A percentile compares a stretch with the other conserved stretches of the same genome.
These are phyloP conservation scores for Endoconidiophora laricicola DNA, from an alignment of 2,329 filamentous ascomycete species.

Conservation along the genomic window DNA sequence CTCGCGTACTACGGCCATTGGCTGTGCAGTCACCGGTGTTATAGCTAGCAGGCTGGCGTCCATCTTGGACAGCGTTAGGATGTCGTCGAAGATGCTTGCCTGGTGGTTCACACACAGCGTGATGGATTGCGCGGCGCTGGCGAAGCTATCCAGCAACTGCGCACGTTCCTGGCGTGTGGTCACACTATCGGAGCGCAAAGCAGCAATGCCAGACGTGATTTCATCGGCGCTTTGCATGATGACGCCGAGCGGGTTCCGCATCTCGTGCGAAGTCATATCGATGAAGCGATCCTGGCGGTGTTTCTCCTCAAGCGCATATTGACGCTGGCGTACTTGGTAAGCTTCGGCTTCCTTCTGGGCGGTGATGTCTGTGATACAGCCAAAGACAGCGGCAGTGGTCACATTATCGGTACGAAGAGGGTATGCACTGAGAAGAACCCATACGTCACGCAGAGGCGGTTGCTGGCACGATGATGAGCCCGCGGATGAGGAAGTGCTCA, in stretches of 20 bases:
- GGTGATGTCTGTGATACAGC: slow-evolving; percentile 71
- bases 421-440: slow-evolving; percentile 63
- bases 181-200: slow-evolving; percentile 23
- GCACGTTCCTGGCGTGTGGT: slow-evolving; percentile 27
- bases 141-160: slow-evolving; percentile 34
- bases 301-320: slow-evolving; percentile 70
- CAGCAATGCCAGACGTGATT: slow-evolving; percentile 36
- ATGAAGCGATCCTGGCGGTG: slow-evolving; percentile 56
- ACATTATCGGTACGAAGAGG: slow-evolving; percentile 51
- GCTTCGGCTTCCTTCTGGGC: slow-evolving; percentile 74
- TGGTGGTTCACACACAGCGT: slow-evolving; percentile 65
- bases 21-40: slow-evolving; percentile 53
- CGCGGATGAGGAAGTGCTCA: slow-evolving; percentile 30
- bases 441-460: slow-evolving; percentile 19
- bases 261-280: slow-evolving; percentile 58
- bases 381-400: slow-evolving; percentile 57
- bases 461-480: not conserved
- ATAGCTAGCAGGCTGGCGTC: slow-evolving; percentile 56
- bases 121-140: slow-evolving; percentile 70
- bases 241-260: slow-evolving; percentile 60
- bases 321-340: slow-evolving; percentile 58
- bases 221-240: slow-evolving; percentile 65
- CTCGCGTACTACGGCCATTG: slow-evolving; percentile 48
- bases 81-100: slow-evolving; percentile 53
- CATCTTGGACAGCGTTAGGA: slow-evolving; percentile 50